Evolutionary conservation across 257 asterid species (phyloP), one percentile per base, ranked within the genome.

Genomic region (Orobanche coerulescens): DNA sequence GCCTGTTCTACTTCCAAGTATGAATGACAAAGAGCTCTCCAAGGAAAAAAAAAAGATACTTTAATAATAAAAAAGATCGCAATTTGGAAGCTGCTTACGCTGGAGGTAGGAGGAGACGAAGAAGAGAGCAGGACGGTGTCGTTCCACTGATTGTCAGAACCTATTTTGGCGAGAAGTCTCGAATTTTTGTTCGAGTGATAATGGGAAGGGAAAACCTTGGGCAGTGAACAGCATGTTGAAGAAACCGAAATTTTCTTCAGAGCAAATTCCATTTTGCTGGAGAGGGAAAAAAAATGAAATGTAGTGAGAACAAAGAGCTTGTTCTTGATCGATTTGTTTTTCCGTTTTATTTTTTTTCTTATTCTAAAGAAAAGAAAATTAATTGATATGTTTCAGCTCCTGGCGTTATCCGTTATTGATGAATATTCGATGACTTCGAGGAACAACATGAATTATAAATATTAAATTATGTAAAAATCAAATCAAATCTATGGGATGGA

Each of bases 11-110:
- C n/a, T n/a, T n/a, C n/a, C n/a, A n/a, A n/a, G n/a, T n/a, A n/a
- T n/a, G n/a, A n/a, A n/a, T n/a, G n/a, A n/a, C n/a, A n/a, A n/a
- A n/a, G n/a, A n/a, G n/a, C n/a, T n/a, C n/a, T n/a, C n/a, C n/a
- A n/a, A n/a, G n/a, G n/a, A n/a, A n/a, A n/a, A n/a, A n/a, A n/a
- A n/a, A n/a, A n/a, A n/a, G n/a, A n/a, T n/a, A n/a, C n/a, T n/a
- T n/a, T n/a, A n/a, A n/a, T n/a, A 24, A 10, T 7, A 46, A 16
- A 68, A 47, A 43, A 48, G 33, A 49, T 42, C 12, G 22, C n/a
- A 9, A 57, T 61, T 47, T 42, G 40, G 47, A 59, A 64, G 31
- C 26, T 19, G 58, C 80, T 72, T 62, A 79, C 81, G 79, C 75
- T 58, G 15, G 69, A 16, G 14, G 62, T 14, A 16, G 75, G 47